Conservation (phyloP, 805 yeast species). For the Candida nemodendra region DNA sequence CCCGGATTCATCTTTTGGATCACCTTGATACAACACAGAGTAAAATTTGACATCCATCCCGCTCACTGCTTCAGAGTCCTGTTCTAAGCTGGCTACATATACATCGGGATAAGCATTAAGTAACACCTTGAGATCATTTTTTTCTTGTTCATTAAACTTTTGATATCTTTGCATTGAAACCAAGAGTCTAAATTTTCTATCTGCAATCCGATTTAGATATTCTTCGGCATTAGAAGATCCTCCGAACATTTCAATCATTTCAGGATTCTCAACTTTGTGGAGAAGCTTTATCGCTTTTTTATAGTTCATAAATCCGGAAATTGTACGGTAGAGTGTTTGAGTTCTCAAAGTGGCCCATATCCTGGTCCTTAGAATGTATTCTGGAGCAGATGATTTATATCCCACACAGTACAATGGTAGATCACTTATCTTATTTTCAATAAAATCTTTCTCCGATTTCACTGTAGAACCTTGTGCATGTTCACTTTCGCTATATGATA, state of each 20-base stretch:
- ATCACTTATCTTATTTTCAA: constrained; percentile 51
- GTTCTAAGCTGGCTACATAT: constrained; percentile 53
- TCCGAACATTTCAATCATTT: constrained; percentile 42
- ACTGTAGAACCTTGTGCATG: constrained; percentile 29
- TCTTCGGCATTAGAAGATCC: constrained; percentile 49
- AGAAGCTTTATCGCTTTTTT: constrained; percentile 68
- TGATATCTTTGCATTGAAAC: constrained; percentile 87
- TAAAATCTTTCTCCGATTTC: constrained; percentile 33
- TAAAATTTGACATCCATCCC: constrained; percentile 40
- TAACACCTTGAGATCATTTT: constrained; percentile 63
- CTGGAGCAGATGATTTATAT: constrained; percentile 63
- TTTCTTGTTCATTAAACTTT: constrained; percentile 62
- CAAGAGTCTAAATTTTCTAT: constrained; percentile 74
- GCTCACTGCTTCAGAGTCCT: constrained; percentile 43
- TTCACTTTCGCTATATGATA: constrained; percentile 56
- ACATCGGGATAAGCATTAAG: constrained; percentile 72
- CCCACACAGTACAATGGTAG: constrained; percentile 73
- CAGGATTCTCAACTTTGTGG: constrained; percentile 64
- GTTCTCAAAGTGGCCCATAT: constrained; percentile 85
- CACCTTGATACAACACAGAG: constrained; percentile 70
- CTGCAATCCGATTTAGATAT: constrained; percentile 70
- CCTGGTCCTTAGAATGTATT: constrained; percentile 66
- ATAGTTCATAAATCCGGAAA: constrained; percentile 83
- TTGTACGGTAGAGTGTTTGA: constrained; percentile 80
- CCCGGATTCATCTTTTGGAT: constrained; percentile 50